These are phyloP conservation scores for Mycoemilia scoparia DNA, from an alignment of 192 early-diverging fungal species.

Conservation along the genomic window DNA sequence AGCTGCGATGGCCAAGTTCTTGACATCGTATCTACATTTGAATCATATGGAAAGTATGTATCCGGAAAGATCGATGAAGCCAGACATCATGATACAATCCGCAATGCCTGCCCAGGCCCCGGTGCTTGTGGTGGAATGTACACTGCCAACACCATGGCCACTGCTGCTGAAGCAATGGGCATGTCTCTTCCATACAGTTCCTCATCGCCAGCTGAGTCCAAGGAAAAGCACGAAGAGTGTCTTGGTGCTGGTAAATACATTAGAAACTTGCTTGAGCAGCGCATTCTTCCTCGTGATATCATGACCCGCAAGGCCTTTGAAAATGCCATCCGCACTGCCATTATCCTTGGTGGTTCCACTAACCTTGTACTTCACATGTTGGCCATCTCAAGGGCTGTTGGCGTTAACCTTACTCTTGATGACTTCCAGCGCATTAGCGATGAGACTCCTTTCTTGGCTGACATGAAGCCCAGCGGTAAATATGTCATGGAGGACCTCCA, in stretches of 20 bases:
- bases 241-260: constrained; percentile 65
- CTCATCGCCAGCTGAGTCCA: constrained; percentile 79
- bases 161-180: constrained; percentile 92
- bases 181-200: constrained; percentile 93
- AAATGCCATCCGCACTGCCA: constrained; percentile 87
- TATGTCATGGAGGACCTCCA: constrained; percentile 98
- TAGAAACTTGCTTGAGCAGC: constrained; percentile 70
- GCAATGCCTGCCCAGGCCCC: constrained; percentile 64
- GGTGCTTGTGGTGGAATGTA: constrained; percentile 99
- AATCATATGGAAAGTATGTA: constrained; percentile 85
- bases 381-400: constrained; percentile 69
- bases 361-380: constrained; percentile 94
- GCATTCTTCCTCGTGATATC: constrained; percentile 90
- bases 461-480: constrained; percentile 95
- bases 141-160: constrained; percentile 96
- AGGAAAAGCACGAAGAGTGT: constrained; percentile 82
- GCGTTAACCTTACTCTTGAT: constrained; percentile 67
- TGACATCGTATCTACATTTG: constrained; percentile 96
- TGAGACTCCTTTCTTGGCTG: constrained; percentile 84
- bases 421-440: constrained; percentile 92
- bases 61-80: constrained; percentile 79
- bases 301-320: constrained; percentile 90
- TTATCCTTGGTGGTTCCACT: constrained; percentile 92
- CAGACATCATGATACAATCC: constrained; percentile 55
- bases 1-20: constrained; percentile 39